Evolutionary conservation across 2,329 filamentous ascomycete species (phyloP).

Genomic region (Aspergillus floridensis): DNA sequence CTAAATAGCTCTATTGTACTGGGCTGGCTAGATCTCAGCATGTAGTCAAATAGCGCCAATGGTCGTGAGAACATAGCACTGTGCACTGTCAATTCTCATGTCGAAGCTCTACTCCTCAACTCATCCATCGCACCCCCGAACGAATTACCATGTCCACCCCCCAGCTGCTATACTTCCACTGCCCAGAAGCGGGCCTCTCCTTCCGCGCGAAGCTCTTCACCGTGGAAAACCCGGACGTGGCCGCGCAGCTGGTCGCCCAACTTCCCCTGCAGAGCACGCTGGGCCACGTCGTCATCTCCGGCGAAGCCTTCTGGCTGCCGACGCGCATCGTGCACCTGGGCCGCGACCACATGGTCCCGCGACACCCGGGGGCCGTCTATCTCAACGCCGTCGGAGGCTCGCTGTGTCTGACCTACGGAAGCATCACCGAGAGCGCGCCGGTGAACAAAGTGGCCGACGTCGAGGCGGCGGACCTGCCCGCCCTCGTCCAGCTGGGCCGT

Average conservation of each 20-base stretch:
- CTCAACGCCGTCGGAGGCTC: not conserved
- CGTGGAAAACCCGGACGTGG: not conserved
- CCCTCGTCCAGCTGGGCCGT: not conserved
- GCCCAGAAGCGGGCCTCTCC: too few relatives aligned
- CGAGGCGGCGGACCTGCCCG: not conserved
- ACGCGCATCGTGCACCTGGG: conserved; percentile 2
- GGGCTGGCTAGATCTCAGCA: too few relatives aligned
- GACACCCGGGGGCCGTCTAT: conserved; percentile 1
- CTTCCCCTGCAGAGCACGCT: not conserved
- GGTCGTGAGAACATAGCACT: too few relatives aligned
- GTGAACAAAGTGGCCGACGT: conserved; percentile 4
- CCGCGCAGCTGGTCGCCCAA: not conserved
- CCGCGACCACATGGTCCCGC: not conserved
- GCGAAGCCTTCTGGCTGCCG: conserved; percentile 1
- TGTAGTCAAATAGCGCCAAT: too few relatives aligned
- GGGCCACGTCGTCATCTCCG: not conserved
- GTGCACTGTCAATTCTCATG: too few relatives aligned
- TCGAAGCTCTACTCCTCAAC: too few relatives aligned
- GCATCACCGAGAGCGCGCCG: not conserved
- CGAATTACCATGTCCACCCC: too few relatives aligned
- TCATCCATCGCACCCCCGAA: too few relatives aligned
- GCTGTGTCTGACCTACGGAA: not conserved
- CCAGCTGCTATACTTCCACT: too few relatives aligned
- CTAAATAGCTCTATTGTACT: too few relatives aligned
- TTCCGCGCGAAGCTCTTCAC: too few relatives aligned